Base-by-base conservation (phyloP, 441 rosid genomes). In the Monsonia emarginata region DNA sequence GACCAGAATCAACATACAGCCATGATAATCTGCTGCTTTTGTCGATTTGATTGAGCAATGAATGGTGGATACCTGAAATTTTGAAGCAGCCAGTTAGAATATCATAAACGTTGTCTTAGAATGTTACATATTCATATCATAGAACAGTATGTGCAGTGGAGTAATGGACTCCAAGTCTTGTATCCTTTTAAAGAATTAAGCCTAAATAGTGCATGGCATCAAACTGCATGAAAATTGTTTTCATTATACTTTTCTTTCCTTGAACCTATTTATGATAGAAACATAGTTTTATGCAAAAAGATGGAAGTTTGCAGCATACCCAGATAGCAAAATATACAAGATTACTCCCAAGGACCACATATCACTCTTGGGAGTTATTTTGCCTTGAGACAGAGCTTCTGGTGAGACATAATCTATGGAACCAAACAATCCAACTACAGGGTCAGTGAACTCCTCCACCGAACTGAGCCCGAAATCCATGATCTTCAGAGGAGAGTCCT, bases 341-440 rank as follows among this genome's bases (percentile, higher is more conserved):
- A 88, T 88, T 13, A 86, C 86, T 70, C 90, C 90, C 72, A 88
- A 63, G 56, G 94, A 80, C 89, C 94, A 88, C 86, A 88, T 83
- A 44, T 86, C 90, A 24, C 79, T 80, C 75, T 82, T 88, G 1
- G 82, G 56, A 44, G 78, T 84, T 31, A 86, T 79, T 69, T 68
- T 76, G 24, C 85, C 90, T 68, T 76, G 94, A 65, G 86, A 77
- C 71, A 88, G 89, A 64, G 90, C 85, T 70, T 86, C 90, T 5
- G 88, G 90, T 1, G 90, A 86, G 22, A 88, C 94, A 69, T 88
- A 84, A 74, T 86, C 90, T 28, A 88, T 80, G 0, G 89, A 88
- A 31, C 94, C 90, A 42, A 88, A 88, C 75, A 88, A 77, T 24
- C 94, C 94, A 14, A 88, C 86, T 21, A 84, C 86, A 0, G 90